A percentile compares a stretch with the other conserved stretches of the same genome.
Evolutionary conservation across 257 asterid species (phyloP).

Genomic region (Petunia axillaris): DNA sequence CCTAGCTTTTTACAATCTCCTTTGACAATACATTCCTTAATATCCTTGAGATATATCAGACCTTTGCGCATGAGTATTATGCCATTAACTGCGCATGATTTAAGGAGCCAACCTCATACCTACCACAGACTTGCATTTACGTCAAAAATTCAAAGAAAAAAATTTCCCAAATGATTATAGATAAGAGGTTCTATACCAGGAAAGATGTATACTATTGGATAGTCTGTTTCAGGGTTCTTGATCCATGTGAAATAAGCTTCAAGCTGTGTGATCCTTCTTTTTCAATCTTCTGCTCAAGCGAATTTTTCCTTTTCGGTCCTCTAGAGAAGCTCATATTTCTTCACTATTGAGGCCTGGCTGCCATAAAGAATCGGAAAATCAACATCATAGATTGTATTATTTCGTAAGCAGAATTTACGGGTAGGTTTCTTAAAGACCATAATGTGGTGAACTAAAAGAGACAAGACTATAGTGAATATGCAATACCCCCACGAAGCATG

Average conservation of each 20-base stretch:
- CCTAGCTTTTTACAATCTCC: conserved; percentile 77
- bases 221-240: conserved; percentile 68
- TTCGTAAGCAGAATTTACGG: neutral
- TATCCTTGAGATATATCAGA: conserved; percentile 62
- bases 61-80: conserved; percentile 69
- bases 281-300: conserved; percentile 47
- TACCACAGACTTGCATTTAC: conserved; percentile 26
- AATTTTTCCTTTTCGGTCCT: conserved; percentile 43
- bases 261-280: conserved; percentile 53
- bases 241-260: conserved; percentile 69
- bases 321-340: conserved; percentile 40
- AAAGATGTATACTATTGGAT: conserved; percentile 67
- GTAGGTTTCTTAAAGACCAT: neutral
- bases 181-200: conserved; percentile 50
- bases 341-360: conserved; percentile 93
- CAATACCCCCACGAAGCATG: conserved; percentile 86
- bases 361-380: conserved; percentile 44
- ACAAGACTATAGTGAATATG: neutral
- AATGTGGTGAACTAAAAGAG: neutral
- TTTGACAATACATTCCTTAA: conserved; percentile 63
- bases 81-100: conserved; percentile 74
- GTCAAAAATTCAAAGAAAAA: conserved; percentile 3
- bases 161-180: neutral
- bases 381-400: conserved; percentile 30
- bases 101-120: conserved; percentile 95